Percentiles rank a stretch among this genome's conserved stretches.
phyloP scores from a whole-genome alignment of 306 rosid genomes.

The Corylus heterophylla region DNA sequence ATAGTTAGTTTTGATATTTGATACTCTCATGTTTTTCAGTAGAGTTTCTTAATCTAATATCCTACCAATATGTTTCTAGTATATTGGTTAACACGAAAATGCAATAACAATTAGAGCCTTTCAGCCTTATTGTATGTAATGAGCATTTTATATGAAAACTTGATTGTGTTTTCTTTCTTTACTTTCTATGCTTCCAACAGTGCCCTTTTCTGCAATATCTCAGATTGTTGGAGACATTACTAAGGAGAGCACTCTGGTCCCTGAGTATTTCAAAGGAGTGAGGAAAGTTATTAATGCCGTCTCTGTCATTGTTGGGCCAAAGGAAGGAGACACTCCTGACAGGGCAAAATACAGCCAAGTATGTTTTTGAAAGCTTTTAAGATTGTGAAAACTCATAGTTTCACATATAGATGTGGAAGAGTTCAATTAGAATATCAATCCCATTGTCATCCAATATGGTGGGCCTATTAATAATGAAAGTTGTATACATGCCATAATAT shows the following conservation, averaged over 20 bases:
- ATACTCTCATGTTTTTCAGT: neutral
- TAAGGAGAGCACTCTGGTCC: slow-evolving; percentile 66
- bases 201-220: slow-evolving; percentile 20
- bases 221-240: slow-evolving; percentile 92
- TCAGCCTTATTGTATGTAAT: neutral
- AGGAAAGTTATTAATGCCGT: slow-evolving; percentile 80
- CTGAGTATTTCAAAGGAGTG: slow-evolving; percentile 83
- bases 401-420: neutral
- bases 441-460: slow-evolving; percentile 7
- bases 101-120: too few relatives aligned
- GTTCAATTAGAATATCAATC: slow-evolving; percentile 12
- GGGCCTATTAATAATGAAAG: slow-evolving; percentile 11
- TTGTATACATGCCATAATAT: slow-evolving; percentile 20
- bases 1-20: neutral
- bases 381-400: neutral
- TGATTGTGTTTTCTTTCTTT: slow-evolving; percentile 10
- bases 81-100: neutral
- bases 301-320: slow-evolving; percentile 95
- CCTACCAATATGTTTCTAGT: neutral
- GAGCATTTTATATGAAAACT: neutral
- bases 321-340: slow-evolving; percentile 97
- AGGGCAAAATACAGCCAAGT: slow-evolving; percentile 96
- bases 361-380: slow-evolving; percentile 22
- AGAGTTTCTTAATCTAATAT: neutral
- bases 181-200: slow-evolving; percentile 14